phyloP scores from a whole-genome alignment of 225 moss, liverwort and hornwort species.

The Neckera pumila region DNA sequence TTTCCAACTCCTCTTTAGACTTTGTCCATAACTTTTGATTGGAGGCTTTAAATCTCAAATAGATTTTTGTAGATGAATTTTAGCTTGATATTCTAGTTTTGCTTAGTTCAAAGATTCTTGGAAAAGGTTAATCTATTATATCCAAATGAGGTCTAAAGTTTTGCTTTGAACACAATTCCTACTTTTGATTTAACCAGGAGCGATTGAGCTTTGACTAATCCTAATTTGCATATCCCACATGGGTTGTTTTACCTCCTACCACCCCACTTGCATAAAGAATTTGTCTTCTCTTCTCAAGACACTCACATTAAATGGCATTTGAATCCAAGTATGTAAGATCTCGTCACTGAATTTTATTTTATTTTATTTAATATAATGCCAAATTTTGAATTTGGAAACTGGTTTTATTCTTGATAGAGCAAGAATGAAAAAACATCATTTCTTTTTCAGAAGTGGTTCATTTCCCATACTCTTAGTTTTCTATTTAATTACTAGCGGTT shows the following conservation, averaged over 20 bases:
- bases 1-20: fast-evolving
- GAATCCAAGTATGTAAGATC: background rate
- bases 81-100: background rate
- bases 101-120: background rate
- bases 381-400: too few species aligned
- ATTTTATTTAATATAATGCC: background rate
- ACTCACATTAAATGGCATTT: background rate
- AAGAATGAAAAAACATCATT: background rate
- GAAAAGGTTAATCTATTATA: background rate
- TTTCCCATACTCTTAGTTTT: background rate
- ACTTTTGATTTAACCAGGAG: background rate
- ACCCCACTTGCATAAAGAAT: background rate
- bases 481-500: fast-evolving
- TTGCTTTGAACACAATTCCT: background rate
- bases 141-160: background rate
- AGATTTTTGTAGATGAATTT: fast-evolving
- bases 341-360: background rate
- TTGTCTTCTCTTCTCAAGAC: background rate
- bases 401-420: too few species aligned
- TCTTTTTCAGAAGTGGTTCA: too few species aligned
- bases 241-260: background rate
- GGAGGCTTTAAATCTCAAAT: background rate
- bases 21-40: background rate
- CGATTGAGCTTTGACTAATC: background rate
- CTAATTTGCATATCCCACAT: background rate